phyloP scores from a whole-genome alignment of 1,284 basidiomycete genomes.

The Ceratobasidium sp. region DNA sequence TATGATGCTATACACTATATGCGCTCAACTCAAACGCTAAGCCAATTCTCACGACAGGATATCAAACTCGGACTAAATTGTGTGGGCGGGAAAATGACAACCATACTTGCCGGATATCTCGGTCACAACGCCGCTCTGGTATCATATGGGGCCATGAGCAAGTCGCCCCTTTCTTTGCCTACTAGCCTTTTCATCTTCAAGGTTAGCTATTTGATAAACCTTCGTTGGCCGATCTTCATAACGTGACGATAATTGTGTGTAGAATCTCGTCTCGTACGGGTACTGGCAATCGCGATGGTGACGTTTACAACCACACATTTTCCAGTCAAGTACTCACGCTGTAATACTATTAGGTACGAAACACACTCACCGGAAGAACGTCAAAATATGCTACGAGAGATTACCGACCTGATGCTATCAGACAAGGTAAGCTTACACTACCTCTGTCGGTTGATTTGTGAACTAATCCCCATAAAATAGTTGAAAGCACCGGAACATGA shows the following conservation, averaged over 20 bases:
- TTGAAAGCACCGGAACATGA: slow-evolving; percentile 76
- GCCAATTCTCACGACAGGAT: slow-evolving; percentile 52
- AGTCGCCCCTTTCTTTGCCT: slow-evolving; percentile 80
- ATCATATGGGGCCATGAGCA: slow-evolving; percentile 91
- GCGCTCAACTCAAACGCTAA: background rate
- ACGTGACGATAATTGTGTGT: background rate
- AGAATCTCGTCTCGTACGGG: slow-evolving; percentile 74
- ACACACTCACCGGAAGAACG: slow-evolving; percentile 51
- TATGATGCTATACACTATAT: slow-evolving; percentile 54
- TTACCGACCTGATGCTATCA: slow-evolving; percentile 63
- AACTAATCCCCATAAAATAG: slow-evolving; percentile 57
- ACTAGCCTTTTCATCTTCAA: slow-evolving; percentile 86
- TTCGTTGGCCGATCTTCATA: background rate
- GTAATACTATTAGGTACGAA: slow-evolving; percentile 58
- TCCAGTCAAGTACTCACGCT: background rate
- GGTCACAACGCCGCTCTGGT: slow-evolving; percentile 76
- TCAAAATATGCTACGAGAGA: slow-evolving; percentile 55
- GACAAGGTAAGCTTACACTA: slow-evolving; percentile 60
- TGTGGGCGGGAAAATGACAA: slow-evolving; percentile 78
- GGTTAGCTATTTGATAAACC: background rate
- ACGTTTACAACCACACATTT: background rate
- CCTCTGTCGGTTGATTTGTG: background rate
- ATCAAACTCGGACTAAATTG: slow-evolving; percentile 83
- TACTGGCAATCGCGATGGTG: slow-evolving; percentile 83
- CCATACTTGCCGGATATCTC: slow-evolving; percentile 74